Evolutionary conservation across 495 filamentous ascomycete species (phyloP), one percentile per base, ranked within the genome.

Genomic region (Neurospora africana): DNA sequence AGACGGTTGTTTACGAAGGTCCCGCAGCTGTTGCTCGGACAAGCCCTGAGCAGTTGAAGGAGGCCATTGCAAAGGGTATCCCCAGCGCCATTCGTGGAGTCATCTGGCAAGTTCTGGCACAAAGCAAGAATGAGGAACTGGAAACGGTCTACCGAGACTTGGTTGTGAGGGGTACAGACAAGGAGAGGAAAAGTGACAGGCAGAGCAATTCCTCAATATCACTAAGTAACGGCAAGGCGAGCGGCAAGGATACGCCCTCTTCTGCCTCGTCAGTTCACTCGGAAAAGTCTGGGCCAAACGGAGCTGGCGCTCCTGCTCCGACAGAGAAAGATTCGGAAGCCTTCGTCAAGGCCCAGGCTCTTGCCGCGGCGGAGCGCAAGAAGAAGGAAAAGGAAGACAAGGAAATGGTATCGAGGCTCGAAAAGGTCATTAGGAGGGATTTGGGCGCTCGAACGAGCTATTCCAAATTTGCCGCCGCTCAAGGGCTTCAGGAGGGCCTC

Each of bases 31-130:
- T 98, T 72, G 91, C 91, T 36, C 86, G 92, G 44, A 91, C 92
- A 37, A 97, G 92, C 75, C 86, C 94, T 4, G 91, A 94, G 71
- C 94, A 97, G 76, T 82, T 99, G 70, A 97, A 93, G 77, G 87
- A 87, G 71, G 94, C 95, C 11, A 97, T 98, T 72, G 92, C 95
- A 43, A 90, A 91, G 68, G 95, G 95, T 47, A 98, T 99, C 71
- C 95, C 95, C 3, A 93, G 90, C 75, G 95, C 93, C 21, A 96
- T 99, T 71, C 88, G 95, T 67, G 95, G 95, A 27, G 96, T 98
- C 13, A 93, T 99, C 35, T 99, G 95, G 95, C 95, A 99, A 81
- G 93, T 97, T 15, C 81, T 99, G 75, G 94, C 96, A 5, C 92
- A 97, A 77, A 97, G 93, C 81, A 95, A 94, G 78, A 94, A 91